These are phyloP conservation scores for Parietaria judaica DNA, from an alignment of 306 rosid species.

Conservation along the genomic window DNA sequence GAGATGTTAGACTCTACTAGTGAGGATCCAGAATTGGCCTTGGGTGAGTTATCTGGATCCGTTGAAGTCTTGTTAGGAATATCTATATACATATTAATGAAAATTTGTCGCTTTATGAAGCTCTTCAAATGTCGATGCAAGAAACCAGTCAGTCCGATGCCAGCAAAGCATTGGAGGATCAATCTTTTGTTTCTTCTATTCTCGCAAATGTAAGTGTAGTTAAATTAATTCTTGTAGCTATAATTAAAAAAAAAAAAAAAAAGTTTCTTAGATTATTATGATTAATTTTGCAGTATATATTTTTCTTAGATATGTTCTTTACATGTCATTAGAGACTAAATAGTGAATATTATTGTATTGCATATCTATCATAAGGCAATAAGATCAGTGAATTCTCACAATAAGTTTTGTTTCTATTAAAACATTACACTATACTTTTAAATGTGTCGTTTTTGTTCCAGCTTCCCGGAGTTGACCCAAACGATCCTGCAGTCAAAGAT, in stretches of 20 bases:
- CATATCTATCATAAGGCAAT: too few species aligned
- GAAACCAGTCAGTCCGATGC: constrained; percentile 20
- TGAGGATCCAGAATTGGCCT: constrained; percentile 31
- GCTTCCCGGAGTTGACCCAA: constrained; percentile 43
- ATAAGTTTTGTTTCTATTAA: background rate
- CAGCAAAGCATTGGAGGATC: constrained; percentile 33
- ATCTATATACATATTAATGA: background rate
- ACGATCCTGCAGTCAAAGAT: constrained; percentile 37
- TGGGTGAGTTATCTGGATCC: constrained; percentile 17
- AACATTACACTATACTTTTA: background rate
- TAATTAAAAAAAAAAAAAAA: too few species aligned
- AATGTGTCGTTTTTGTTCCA: constrained; percentile 8
- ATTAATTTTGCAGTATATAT: too few species aligned
- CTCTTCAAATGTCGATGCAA: constrained; percentile 42
- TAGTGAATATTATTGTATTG: too few species aligned
- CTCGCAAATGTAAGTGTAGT: constrained; percentile 23
- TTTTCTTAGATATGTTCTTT: too few species aligned
- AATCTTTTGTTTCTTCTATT: constrained; percentile 29
- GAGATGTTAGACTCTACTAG: constrained; percentile 28
- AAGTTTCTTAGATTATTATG: too few species aligned
- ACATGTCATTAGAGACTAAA: too few species aligned
- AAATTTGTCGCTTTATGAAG: constrained; percentile 19
- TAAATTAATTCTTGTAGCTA: too few species aligned
- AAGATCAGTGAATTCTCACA: too few species aligned
- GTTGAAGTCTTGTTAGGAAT: background rate